phyloP scores from a whole-genome alignment of 768 basidiomycete genomes.

The Xerocomellus chrysenteron region DNA sequence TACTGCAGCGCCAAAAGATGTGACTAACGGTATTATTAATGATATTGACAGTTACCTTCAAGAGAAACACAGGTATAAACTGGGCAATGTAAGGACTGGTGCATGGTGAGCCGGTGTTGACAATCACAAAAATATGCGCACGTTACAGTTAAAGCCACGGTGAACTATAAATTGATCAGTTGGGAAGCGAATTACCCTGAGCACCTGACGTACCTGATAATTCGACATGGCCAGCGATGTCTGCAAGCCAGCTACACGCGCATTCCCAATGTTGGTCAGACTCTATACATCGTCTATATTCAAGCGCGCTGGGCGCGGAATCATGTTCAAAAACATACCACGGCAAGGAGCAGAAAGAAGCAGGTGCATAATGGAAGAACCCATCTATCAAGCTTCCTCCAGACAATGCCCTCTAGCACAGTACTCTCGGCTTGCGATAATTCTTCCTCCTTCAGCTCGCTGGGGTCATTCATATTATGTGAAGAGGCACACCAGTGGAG shows the following conservation, averaged over 20 bases:
- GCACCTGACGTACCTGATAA: slow-evolving; percentile 19
- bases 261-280: slow-evolving; percentile 52
- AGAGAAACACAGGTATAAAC: slow-evolving; percentile 59
- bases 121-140: background rate
- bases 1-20: background rate
- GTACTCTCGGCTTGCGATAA: slow-evolving; percentile 7
- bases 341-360: slow-evolving; percentile 50
- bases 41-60: slow-evolving; percentile 37
- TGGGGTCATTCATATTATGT: background rate
- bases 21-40: background rate
- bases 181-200: background rate
- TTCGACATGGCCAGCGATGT: slow-evolving; percentile 40
- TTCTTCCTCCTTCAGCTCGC: slow-evolving; percentile 1
- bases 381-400: slow-evolving; percentile 49
- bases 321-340: slow-evolving; percentile 36
- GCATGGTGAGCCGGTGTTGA: background rate
- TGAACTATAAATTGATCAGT: slow-evolving; percentile 28
- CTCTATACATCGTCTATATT: slow-evolving; percentile 26
- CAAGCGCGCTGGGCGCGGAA: background rate
- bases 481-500: background rate
- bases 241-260: slow-evolving; percentile 59
- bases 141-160: slow-evolving; percentile 32
- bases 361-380: slow-evolving; percentile 48
- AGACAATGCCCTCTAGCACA: slow-evolving; percentile 38
- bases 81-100: slow-evolving; percentile 47